Percentiles rank a stretch among this genome's conserved stretches.
Conservation (phyloP, 768 basidiomycete genomes). For the Termitomyces sp. region DNA sequence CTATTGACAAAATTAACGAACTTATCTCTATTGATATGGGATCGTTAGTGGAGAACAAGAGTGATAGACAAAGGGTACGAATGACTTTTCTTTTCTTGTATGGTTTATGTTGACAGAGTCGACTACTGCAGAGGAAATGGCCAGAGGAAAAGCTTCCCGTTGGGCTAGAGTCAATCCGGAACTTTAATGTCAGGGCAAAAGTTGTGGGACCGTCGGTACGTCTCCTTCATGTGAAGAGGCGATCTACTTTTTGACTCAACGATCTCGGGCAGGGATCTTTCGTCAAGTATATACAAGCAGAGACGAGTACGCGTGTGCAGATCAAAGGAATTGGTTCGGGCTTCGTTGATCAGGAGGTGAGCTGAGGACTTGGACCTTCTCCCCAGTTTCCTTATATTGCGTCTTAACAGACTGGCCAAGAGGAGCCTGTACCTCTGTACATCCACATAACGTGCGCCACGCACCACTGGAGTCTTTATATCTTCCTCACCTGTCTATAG, state of each 20-base stretch:
- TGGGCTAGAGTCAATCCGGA: constrained; percentile 83
- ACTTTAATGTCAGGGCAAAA: constrained; percentile 97
- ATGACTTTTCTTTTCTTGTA: constrained; percentile 27
- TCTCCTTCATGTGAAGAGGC: constrained; percentile 1
- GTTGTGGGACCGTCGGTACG: constrained; percentile 90
- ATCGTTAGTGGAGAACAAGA: constrained; percentile 76
- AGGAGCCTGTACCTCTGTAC: constrained; percentile 84
- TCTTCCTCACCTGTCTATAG: not conserved
- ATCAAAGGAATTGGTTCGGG: constrained; percentile 95
- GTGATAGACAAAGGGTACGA: constrained; percentile 60
- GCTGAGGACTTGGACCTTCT: constrained; percentile 18
- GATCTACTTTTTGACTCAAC: not conserved
- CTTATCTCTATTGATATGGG: constrained; percentile 72
- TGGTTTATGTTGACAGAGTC: not conserved
- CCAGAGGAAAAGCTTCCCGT: constrained; percentile 94
- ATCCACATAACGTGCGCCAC: constrained; percentile 80
- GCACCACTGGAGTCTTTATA: not conserved
- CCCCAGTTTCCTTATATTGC: not conserved
- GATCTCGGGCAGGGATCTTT: constrained; percentile 68
- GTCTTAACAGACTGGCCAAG: constrained; percentile 11
- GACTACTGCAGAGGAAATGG: constrained; percentile 75
- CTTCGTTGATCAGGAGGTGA: constrained; percentile 87
- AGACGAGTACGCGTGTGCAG: constrained; percentile 94
- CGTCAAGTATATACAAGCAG: constrained; percentile 96
- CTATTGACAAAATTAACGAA: constrained; percentile 69